Conservation (phyloP, 2,329 filamentous ascomycete genomes). For the Xylogone sp. region DNA sequence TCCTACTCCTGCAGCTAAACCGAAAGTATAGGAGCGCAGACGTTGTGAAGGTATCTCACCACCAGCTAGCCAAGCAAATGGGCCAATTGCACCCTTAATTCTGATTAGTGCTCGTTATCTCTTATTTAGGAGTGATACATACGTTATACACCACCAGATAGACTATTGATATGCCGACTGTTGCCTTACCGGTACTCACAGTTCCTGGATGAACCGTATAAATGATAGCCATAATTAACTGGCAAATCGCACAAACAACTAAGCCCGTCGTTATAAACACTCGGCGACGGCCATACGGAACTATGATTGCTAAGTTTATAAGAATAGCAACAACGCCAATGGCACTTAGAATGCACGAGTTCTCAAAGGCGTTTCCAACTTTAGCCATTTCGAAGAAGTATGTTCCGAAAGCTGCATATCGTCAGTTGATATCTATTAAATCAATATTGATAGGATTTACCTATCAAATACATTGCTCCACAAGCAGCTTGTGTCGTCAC, state of each 20-base stretch:
- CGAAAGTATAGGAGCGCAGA: constrained; percentile 53
- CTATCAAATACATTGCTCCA: constrained; percentile 54
- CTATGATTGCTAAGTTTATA: constrained; percentile 49
- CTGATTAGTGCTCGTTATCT: background rate
- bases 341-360: constrained; percentile 50
- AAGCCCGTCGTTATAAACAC: constrained; percentile 49
- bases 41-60: constrained; percentile 55
- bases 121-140: background rate
- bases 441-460: constrained; percentile 24
- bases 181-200: constrained; percentile 32
- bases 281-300: constrained; percentile 48
- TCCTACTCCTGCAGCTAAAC: constrained; percentile 47
- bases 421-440: constrained; percentile 4
- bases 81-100: constrained; percentile 34
- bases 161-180: constrained; percentile 26
- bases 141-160: constrained; percentile 52
- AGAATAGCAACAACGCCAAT: constrained; percentile 53
- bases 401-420: constrained; percentile 44
- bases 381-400: constrained; percentile 60
- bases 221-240: constrained; percentile 49
- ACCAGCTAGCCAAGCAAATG: constrained; percentile 54
- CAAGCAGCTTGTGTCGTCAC: constrained; percentile 49
- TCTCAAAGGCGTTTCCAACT: constrained; percentile 51
- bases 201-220: constrained; percentile 42
- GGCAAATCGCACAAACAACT: constrained; percentile 46